Percentiles rank a stretch among this genome's conserved stretches.
phyloP scores from a whole-genome alignment of 495 filamentous ascomycete species.

The Astrothelium macrocarpum region DNA sequence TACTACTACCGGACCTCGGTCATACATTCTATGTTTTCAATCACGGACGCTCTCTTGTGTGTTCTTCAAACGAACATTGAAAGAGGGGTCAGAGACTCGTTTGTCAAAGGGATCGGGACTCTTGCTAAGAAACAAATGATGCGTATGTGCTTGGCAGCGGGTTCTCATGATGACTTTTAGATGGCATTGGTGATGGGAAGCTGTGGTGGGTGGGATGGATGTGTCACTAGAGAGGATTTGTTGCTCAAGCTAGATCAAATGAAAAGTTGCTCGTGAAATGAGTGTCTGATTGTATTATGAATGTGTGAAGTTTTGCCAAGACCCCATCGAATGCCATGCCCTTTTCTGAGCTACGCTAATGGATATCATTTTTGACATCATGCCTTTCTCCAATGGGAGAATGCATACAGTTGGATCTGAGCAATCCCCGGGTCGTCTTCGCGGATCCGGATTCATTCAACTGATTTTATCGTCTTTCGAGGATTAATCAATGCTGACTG shows the following conservation, averaged over 20 bases:
- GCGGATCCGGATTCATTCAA: too few species aligned
- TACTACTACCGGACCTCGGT: neutral
- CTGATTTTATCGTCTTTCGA: too few species aligned
- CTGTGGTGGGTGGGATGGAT: neutral
- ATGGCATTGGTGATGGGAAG: neutral
- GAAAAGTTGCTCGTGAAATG: neutral
- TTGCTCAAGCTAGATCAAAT: neutral
- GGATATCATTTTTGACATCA: too few species aligned
- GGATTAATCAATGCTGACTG: too few species aligned
- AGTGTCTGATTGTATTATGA: neutral
- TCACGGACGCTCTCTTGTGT: neutral
- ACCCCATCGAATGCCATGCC: neutral
- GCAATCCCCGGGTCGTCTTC: too few species aligned
- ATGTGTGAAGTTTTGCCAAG: neutral
- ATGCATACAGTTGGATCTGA: too few species aligned
- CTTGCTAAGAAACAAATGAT: neutral
- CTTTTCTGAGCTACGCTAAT: too few species aligned
- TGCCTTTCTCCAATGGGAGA: too few species aligned
- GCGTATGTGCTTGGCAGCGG: neutral
- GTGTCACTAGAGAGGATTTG: neutral
- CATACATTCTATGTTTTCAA: neutral
- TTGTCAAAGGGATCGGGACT: neutral
- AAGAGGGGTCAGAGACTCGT: neutral
- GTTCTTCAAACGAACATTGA: neutral
- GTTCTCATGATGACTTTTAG: neutral